Conservation (phyloP, 2,329 filamentous ascomycete genomes). For the Aspergillus luchuensis region DNA sequence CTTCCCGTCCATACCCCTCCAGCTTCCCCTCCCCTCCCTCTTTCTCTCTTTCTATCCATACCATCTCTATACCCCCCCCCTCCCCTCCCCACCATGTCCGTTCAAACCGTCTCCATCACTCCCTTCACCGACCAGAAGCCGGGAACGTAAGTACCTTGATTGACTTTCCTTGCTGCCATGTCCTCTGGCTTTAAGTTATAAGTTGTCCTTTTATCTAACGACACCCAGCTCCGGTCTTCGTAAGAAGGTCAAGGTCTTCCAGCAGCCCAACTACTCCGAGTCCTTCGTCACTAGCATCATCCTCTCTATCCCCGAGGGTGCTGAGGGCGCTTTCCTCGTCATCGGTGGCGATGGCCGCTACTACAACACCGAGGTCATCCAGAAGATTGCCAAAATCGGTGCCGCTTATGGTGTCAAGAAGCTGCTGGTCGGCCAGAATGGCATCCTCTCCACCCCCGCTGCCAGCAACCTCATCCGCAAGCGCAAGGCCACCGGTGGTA, state of each 20-base stretch:
- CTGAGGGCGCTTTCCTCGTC: conserved; percentile 82
- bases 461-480: conserved; percentile 95
- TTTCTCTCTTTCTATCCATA: conserved; percentile 1
- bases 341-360: conserved; percentile 96
- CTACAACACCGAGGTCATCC: conserved; percentile 95
- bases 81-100: conserved; percentile 59
- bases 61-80: conserved; percentile 7
- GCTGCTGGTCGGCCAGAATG: conserved; percentile 91
- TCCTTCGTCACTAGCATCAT: conserved; percentile 93
- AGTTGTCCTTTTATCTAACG: conserved; percentile 42
- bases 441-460: conserved; percentile 94
- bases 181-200: conserved; percentile 12
- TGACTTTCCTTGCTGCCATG: conserved; percentile 10
- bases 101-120: conserved; percentile 77
- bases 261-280: conserved; percentile 93
- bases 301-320: conserved; percentile 93
- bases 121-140: conserved; percentile 97
- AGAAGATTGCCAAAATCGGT: conserved; percentile 95
- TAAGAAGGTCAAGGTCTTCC: conserved; percentile 98
- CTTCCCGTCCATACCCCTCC: neutral
- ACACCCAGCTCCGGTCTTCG: conserved; percentile 95
- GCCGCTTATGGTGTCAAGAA: conserved; percentile 99
- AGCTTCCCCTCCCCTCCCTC: conserved; percentile 1
- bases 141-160: conserved; percentile 76
- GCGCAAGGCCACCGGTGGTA: conserved; percentile 92